These are phyloP conservation scores for Alternaria brassicicola DNA, from an alignment of 2,329 filamentous ascomycete species.

Conservation along the genomic window DNA sequence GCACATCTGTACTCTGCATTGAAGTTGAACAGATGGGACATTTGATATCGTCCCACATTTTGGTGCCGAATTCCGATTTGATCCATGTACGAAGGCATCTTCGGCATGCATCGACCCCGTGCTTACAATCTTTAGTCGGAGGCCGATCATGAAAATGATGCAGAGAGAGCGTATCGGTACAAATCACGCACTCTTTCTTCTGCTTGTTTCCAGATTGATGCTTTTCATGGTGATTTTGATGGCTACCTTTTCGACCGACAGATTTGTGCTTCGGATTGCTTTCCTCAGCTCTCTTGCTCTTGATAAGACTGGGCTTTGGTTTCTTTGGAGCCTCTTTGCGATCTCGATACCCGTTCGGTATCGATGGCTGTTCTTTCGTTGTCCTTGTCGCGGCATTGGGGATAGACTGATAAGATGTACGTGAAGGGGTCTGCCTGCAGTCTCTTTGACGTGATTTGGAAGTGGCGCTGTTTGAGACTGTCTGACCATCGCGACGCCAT, in stretches of 20 bases:
- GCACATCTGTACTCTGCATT: conserved; percentile 55
- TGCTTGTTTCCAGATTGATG: background rate
- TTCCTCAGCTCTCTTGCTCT: background rate
- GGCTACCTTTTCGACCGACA: background rate
- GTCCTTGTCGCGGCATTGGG: background rate
- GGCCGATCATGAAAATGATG: conserved; percentile 41
- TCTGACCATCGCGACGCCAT: background rate
- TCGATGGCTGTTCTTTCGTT: background rate
- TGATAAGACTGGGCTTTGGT: background rate
- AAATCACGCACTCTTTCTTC: conserved; percentile 41
- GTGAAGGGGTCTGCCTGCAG: background rate
- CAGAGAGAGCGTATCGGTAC: conserved; percentile 39
- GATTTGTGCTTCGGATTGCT: background rate
- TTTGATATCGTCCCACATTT: conserved; percentile 55
- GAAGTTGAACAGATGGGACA: conserved; percentile 57
- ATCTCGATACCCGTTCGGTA: background rate
- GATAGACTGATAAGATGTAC: background rate
- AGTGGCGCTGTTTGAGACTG: background rate
- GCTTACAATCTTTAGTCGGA: conserved; percentile 44
- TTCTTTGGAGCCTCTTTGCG: background rate
- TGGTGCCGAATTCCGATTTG: conserved; percentile 42
- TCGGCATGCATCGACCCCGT: conserved; percentile 44
- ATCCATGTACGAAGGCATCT: conserved; percentile 51
- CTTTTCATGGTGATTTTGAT: background rate
- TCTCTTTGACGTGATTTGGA: background rate